Percentiles rank a stretch among this genome's conserved stretches.
Conservation (phyloP, 2,329 filamentous ascomycete species). For the Aspergillus sp. region DNA sequence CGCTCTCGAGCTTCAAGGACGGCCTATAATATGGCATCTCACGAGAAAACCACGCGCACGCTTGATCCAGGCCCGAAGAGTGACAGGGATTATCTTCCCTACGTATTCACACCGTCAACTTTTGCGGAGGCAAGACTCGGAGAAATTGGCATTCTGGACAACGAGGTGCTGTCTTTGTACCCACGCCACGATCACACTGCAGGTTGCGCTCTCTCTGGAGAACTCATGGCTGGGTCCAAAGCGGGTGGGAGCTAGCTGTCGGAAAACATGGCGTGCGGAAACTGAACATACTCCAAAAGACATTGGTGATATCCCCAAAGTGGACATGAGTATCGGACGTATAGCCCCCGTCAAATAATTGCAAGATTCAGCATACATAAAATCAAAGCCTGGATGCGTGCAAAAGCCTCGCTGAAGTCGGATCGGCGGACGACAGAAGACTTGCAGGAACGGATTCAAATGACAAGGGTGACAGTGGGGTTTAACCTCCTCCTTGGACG, state of each 20-base stretch:
- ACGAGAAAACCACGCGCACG: slow-evolving; percentile 23
- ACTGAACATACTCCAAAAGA: slow-evolving; percentile 16
- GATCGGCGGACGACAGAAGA: no score
- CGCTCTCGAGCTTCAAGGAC: neutral
- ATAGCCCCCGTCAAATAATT: slow-evolving; percentile 53
- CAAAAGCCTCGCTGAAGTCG: slow-evolving; percentile 31
- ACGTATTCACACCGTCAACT: slow-evolving; percentile 25
- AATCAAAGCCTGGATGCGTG: slow-evolving; percentile 49
- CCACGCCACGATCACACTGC: slow-evolving; percentile 27
- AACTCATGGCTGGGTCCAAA: slow-evolving; percentile 22
- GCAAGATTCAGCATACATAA: slow-evolving; percentile 52
- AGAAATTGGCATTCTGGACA: slow-evolving; percentile 24
- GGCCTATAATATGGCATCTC: slow-evolving; percentile 15
- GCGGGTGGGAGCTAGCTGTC: slow-evolving; percentile 42
- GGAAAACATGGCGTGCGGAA: slow-evolving; percentile 15
- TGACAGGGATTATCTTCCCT: slow-evolving; percentile 27
- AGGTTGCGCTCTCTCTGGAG: slow-evolving; percentile 16
- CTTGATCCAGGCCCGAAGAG: slow-evolving; percentile 23
- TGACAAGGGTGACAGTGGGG: slow-evolving; percentile 42
- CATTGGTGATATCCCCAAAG: slow-evolving; percentile 20
- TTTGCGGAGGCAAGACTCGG: slow-evolving; percentile 16
- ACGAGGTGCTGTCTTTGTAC: slow-evolving; percentile 25
- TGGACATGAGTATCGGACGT: slow-evolving; percentile 39
- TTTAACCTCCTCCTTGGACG: slow-evolving; percentile 48
- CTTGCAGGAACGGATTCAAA: slow-evolving; percentile 30